Conservation (phyloP, 2,329 filamentous ascomycete species). For the Aspergillus fijiensis region DNA sequence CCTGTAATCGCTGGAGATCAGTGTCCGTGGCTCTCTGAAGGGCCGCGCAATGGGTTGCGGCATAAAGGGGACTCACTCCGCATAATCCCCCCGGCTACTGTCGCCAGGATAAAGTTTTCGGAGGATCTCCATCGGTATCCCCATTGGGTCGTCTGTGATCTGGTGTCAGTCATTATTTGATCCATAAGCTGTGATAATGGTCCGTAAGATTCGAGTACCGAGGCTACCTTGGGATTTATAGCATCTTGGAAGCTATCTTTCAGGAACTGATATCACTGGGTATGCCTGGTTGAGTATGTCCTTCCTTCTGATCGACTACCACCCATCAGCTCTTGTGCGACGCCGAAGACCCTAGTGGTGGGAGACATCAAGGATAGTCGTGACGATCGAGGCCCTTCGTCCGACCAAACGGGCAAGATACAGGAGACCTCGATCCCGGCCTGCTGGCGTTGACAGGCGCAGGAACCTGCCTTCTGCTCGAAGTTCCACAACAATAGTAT, state of each 20-base stretch:
- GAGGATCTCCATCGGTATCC: conserved; percentile 22
- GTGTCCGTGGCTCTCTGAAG: background rate
- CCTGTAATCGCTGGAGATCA: conserved; percentile 7
- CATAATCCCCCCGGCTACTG: conserved; percentile 21
- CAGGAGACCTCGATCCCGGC: background rate
- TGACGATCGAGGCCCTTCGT: background rate
- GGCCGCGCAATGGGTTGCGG: background rate
- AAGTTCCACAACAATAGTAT: too few relatives aligned
- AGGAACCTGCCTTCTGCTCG: too few relatives aligned
- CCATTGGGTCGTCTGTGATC: background rate
- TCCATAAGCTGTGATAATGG: background rate
- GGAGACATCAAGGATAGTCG: background rate
- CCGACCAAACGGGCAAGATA: background rate
- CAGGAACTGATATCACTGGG: background rate
- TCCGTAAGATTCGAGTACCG: background rate
- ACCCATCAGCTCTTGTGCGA: background rate
- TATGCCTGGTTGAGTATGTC: background rate
- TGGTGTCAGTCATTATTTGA: background rate
- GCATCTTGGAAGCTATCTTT: background rate
- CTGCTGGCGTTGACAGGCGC: background rate
- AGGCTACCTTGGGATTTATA: background rate
- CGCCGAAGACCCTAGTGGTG: background rate
- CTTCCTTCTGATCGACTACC: background rate
- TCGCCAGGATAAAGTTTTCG: conserved; percentile 18
- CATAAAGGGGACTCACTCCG: conserved; percentile 10